Percentiles rank a stretch among this genome's conserved stretches.
These are phyloP conservation scores for Gossypium rotundifolium DNA, from an alignment of 345 rosid species.

Conservation along the genomic window DNA sequence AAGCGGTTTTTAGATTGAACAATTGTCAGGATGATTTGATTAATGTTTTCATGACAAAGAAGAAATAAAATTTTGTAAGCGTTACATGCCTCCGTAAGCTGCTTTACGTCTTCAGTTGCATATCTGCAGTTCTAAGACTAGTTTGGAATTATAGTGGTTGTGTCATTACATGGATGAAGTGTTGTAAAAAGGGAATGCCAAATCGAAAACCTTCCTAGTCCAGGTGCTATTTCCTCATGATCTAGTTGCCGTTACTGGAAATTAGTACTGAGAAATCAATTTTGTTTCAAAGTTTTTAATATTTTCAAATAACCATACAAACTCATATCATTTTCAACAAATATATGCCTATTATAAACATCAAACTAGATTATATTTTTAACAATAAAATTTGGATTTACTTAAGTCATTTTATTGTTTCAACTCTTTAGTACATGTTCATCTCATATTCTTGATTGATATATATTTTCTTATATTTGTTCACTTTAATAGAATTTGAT, in stretches of 20 bases:
- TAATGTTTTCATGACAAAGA: neutral
- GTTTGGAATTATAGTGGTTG: neutral
- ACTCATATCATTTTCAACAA: no score
- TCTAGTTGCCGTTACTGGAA: neutral
- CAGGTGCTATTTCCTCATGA: neutral
- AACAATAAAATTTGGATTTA: neutral
- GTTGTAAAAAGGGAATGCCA: neutral
- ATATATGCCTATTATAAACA: neutral
- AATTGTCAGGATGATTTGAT: neutral
- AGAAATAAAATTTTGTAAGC: neutral
- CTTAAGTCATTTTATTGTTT: neutral
- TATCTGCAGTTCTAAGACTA: neutral
- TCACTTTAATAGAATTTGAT: neutral
- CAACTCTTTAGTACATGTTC: neutral
- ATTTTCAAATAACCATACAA: no score
- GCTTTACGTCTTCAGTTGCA: neutral
- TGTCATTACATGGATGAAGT: neutral
- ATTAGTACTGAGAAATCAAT: neutral
- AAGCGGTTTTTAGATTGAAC: neutral
- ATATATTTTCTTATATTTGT: neutral
- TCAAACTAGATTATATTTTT: neutral
- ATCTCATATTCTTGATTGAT: neutral
- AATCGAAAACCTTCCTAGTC: neutral
- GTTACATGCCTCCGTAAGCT: neutral
- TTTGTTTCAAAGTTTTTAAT: no score